A percentile compares a stretch with the other conserved stretches of the same genome.
These are phyloP conservation scores for Talaromyces sp. DNA, from an alignment of 2,329 filamentous ascomycete species.

Conservation along the genomic window DNA sequence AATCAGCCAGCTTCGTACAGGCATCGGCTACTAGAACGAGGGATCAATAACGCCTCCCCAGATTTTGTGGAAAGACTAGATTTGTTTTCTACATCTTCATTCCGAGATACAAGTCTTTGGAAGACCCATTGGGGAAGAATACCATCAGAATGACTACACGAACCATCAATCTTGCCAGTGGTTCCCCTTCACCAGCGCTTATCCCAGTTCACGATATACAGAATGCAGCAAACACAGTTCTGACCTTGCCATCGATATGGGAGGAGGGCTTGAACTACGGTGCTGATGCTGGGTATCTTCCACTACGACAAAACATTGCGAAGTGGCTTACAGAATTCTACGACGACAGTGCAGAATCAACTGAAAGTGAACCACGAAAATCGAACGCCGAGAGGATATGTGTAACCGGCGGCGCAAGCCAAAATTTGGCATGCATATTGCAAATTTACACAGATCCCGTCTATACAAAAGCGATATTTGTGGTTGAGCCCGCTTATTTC, in stretches of 20 bases:
- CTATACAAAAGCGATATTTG: conserved; percentile 1
- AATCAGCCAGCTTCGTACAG: not conserved
- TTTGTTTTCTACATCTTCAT: not conserved
- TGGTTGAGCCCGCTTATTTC: conserved; percentile 4
- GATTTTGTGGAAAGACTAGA: not conserved
- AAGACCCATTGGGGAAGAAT: not conserved
- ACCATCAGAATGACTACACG: not conserved
- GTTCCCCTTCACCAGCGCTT: conserved; percentile 3
- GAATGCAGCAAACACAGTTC: not conserved
- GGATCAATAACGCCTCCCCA: not conserved
- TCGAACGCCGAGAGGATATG: conserved; percentile 8
- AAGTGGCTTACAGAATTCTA: conserved; percentile 7
- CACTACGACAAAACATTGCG: not conserved
- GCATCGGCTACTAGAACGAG: not conserved
- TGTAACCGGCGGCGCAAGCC: conserved; percentile 6
- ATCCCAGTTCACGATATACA: not conserved
- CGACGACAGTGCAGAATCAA: not conserved
- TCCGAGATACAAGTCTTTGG: not conserved
- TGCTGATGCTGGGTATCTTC: not conserved
- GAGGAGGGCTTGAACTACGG: conserved; percentile 2
- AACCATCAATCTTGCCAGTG: not conserved
- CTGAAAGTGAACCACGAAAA: not conserved
- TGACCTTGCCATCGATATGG: not conserved
- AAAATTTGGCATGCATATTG: conserved; percentile 1
- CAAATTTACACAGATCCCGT: conserved; percentile 1